Conservation (phyloP, 2,329 filamentous ascomycete species). For the Fusarium torreyae region DNA sequence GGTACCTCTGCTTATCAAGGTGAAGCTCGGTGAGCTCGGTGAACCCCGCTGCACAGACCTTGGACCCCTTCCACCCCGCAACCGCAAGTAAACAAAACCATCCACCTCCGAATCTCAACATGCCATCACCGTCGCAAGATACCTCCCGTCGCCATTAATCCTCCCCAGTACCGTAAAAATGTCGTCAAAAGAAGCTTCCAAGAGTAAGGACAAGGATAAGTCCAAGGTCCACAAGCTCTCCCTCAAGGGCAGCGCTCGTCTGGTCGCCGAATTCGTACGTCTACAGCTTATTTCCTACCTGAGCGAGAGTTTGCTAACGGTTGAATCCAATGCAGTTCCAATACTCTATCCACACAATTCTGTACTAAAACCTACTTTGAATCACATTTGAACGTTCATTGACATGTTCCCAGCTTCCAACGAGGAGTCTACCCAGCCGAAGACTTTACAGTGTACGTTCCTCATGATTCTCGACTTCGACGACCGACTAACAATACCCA, state of each 20-base stretch:
- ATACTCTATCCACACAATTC: constrained; percentile 97
- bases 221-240: constrained; percentile 96
- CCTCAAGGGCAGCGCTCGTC: constrained; percentile 85
- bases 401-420: constrained; percentile 77
- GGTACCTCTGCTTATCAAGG: background rate
- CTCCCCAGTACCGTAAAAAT: constrained; percentile 35
- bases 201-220: constrained; percentile 71
- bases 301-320: constrained; percentile 36
- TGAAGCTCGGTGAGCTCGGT: constrained; percentile 44
- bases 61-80: constrained; percentile 45
- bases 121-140: background rate
- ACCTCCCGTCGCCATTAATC: background rate
- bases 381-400: background rate
- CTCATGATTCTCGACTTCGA: background rate
- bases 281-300: constrained; percentile 49
- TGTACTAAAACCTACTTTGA: constrained; percentile 66
- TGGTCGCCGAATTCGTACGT: constrained; percentile 95
- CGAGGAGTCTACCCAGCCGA: constrained; percentile 90
- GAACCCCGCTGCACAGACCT: constrained; percentile 49
- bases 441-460: constrained; percentile 88
- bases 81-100: constrained; percentile 51
- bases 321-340: constrained; percentile 75
- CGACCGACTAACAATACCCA: constrained; percentile 35
- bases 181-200: constrained; percentile 53
- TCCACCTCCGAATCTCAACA: constrained; percentile 14